phyloP scores from a whole-genome alignment of 2,329 filamentous ascomycete species.

The Cytospora paraplurivora region DNA sequence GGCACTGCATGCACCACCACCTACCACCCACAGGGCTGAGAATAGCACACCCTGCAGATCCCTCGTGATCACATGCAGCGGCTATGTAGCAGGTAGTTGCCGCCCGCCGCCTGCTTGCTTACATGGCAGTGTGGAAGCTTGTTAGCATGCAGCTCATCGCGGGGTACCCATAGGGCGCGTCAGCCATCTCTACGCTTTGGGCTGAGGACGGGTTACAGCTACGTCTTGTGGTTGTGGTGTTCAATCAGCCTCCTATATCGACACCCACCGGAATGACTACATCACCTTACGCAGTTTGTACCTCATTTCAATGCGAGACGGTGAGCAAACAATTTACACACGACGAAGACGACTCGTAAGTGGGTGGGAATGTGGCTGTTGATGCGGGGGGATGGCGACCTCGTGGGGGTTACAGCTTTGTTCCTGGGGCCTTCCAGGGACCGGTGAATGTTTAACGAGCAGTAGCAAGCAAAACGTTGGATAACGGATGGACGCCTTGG shows the following conservation, averaged over 20 bases:
- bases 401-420: constrained; percentile 15
- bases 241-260: too few species aligned
- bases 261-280: too few species aligned
- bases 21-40: constrained; percentile 23
- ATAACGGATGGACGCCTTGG: constrained; percentile 13
- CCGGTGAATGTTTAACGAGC: not conserved
- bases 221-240: too few species aligned
- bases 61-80: constrained; percentile 13
- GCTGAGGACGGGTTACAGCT: too few species aligned
- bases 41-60: constrained; percentile 22
- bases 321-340: not conserved
- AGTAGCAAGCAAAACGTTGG: constrained; percentile 7
- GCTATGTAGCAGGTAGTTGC: constrained; percentile 4
- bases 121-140: not conserved
- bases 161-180: too few species aligned
- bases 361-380: not conserved
- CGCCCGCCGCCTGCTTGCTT: constrained; percentile 2
- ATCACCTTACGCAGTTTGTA: too few species aligned
- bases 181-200: too few species aligned
- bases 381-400: constrained; percentile 4
- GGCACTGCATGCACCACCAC: constrained; percentile 6
- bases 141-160: too few species aligned
- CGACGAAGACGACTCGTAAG: not conserved
- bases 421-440: constrained; percentile 1
- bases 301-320: too few species aligned